Evolutionary conservation across 2,329 filamentous ascomycete genomes (phyloP).

Genomic region (Hirsutella rhossiliensis): DNA sequence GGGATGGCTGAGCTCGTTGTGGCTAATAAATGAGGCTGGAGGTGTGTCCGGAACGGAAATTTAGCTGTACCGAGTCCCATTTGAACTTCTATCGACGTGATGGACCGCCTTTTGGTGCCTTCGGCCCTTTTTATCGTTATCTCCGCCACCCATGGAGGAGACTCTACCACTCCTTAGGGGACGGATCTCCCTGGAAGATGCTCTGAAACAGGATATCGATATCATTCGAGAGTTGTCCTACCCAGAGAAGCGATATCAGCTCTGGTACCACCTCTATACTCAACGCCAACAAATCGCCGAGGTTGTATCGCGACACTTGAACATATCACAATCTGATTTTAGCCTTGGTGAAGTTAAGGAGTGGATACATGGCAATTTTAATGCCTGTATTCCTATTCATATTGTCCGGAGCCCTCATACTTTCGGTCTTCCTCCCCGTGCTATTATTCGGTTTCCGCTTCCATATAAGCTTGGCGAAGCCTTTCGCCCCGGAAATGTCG

Average conservation of each 20-base stretch:
- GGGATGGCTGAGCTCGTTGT: no score
- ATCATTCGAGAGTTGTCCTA: background rate
- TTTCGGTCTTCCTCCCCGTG: background rate
- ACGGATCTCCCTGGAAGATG: background rate
- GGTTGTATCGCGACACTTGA: background rate
- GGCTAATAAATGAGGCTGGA: no score
- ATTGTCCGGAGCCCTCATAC: conserved; percentile 1
- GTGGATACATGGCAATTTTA: conserved; percentile 22
- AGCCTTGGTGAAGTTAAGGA: conserved; percentile 2
- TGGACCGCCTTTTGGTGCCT: no score
- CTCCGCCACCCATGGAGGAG: background rate
- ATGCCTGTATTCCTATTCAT: conserved; percentile 19
- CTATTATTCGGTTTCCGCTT: conserved; percentile 17
- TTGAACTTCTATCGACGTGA: no score
- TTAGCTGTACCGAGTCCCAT: no score
- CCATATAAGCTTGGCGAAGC: conserved; percentile 24
- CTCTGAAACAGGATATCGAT: background rate
- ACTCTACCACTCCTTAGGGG: background rate
- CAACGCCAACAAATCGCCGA: background rate
- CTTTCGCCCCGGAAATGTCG: conserved; percentile 24
- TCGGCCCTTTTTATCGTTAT: no score
- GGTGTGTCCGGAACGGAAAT: no score
- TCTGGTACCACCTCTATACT: background rate
- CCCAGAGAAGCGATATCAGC: background rate
- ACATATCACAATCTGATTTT: background rate